phyloP scores from a whole-genome alignment of 352 stramenopile species.

The Phytopythium mirpurense region DNA sequence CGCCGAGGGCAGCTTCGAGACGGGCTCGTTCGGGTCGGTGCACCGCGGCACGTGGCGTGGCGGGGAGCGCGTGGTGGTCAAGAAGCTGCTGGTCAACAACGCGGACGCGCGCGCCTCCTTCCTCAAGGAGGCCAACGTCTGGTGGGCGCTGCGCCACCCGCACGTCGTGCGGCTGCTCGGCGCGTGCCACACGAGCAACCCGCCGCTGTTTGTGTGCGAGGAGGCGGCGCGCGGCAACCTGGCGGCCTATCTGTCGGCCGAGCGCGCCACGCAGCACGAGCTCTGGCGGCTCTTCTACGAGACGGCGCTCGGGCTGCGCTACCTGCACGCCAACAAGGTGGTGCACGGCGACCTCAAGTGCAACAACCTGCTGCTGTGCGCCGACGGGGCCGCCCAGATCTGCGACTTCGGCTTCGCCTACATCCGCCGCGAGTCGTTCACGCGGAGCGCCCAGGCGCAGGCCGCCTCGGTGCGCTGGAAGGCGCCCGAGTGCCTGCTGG shows the following conservation, averaged over 20 bases:
- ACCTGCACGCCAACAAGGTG: constrained; percentile 48
- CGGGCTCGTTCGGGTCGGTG: constrained; percentile 10
- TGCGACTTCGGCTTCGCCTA: constrained; percentile 27
- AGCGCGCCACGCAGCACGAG: constrained; percentile 1
- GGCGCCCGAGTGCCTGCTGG: constrained; percentile 17
- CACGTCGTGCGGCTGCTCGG: constrained; percentile 30
- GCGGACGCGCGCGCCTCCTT: constrained; percentile 11
- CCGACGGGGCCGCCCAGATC: constrained; percentile 17
- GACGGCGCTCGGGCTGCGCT: constrained; percentile 36
- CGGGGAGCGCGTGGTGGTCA: constrained; percentile 22
- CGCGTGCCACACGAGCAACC: constrained; percentile 25
- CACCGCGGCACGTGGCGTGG: constrained; percentile 11
- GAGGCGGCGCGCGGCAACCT: constrained; percentile 17
- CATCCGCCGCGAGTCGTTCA: constrained; percentile 13
- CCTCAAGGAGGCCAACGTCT: constrained; percentile 25
- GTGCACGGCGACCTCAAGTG: constrained; percentile 83
- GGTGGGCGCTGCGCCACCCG: constrained; percentile 21
- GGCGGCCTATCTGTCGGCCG: constrained; percentile 13
- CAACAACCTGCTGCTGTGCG: constrained; percentile 68
- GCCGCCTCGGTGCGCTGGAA: constrained; percentile 20
- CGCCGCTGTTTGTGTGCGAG: constrained; percentile 25
- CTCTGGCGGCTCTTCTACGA: constrained; percentile 24
- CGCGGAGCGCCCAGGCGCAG: constrained; percentile 13
- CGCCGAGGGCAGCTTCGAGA: constrained; percentile 8
- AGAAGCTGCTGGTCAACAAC: constrained; percentile 17